These are phyloP conservation scores for Funneliformis mosseae DNA, from an alignment of 192 early-diverging fungal species.

Conservation along the genomic window DNA sequence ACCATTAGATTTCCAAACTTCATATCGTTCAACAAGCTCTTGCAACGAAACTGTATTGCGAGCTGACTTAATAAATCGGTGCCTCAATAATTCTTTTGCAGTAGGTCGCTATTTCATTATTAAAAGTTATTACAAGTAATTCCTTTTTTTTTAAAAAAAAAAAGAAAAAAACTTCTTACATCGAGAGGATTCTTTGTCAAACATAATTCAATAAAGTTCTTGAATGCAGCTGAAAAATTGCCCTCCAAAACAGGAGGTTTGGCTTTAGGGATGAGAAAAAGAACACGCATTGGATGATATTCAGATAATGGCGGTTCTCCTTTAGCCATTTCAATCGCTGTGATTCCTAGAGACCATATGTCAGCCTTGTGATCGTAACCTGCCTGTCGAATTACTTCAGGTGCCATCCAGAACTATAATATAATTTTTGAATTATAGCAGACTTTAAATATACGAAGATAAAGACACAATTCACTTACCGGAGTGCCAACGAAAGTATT, in stretches of 20 bases:
- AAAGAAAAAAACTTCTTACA: slow-evolving; percentile 43
- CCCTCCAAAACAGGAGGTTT: slow-evolving; percentile 84
- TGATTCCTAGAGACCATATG: slow-evolving; percentile 98
- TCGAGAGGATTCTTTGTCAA: slow-evolving; percentile 83
- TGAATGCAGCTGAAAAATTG: slow-evolving; percentile 79
- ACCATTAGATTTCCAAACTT: slow-evolving; percentile 68
- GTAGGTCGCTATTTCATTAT: slow-evolving; percentile 68
- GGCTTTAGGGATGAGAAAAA: slow-evolving; percentile 92
- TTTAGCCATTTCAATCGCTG: slow-evolving; percentile 92
- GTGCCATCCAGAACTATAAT: slow-evolving; percentile 75
- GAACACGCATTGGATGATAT: slow-evolving; percentile 91
- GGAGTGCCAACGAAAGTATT: slow-evolving; percentile 99
- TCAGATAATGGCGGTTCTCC: slow-evolving; percentile 94
- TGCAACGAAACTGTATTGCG: slow-evolving; percentile 80
- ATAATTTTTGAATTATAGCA: background rate
- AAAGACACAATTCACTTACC: slow-evolving; percentile 40
- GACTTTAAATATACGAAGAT: background rate
- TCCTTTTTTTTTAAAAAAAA: background rate
- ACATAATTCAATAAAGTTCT: slow-evolving; percentile 89
- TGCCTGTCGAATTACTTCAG: slow-evolving; percentile 91
- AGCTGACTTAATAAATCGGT: slow-evolving; percentile 84
- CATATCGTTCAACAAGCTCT: slow-evolving; percentile 83
- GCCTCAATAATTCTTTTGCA: slow-evolving; percentile 87
- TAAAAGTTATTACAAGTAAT: slow-evolving; percentile 6
- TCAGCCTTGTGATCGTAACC: slow-evolving; percentile 63